These are phyloP conservation scores for Drosera capensis DNA, from an alignment of 148 eudicot genomes.

Conservation along the genomic window DNA sequence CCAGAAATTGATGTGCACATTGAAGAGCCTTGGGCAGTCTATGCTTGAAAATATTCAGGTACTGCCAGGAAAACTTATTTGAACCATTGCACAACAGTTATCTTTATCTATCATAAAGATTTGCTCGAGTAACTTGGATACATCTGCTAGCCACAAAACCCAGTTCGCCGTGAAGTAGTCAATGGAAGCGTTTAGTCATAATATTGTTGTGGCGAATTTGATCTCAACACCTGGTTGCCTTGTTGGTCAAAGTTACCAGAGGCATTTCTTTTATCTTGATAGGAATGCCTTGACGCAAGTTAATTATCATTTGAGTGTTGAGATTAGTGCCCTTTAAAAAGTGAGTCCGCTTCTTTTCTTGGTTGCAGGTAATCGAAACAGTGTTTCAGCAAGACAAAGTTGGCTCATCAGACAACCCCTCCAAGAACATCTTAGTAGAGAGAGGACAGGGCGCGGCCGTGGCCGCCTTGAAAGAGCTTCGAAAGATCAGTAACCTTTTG, in stretches of 20 bases:
- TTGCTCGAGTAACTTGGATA: not conserved
- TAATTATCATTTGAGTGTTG: not conserved
- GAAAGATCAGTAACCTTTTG: constrained; percentile 75
- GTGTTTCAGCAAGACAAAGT: constrained; percentile 51
- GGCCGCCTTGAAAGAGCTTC: constrained; percentile 79
- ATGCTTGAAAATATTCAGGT: constrained; percentile 97
- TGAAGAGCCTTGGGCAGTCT: constrained; percentile 77
- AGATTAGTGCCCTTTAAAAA: not conserved
- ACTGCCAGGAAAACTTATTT: constrained; percentile 3
- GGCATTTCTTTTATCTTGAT: no score
- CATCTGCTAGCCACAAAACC: no score
- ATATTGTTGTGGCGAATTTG: no score
- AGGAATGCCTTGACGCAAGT: not conserved
- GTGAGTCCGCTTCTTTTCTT: no score
- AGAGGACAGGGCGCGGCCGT: constrained; percentile 71
- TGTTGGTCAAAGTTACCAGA: no score
- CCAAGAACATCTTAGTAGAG: constrained; percentile 44
- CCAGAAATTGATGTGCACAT: constrained; percentile 43
- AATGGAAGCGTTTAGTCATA: no score
- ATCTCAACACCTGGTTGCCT: no score
- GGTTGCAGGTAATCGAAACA: constrained; percentile 79
- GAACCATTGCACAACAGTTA: not conserved
- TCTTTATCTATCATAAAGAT: not conserved
- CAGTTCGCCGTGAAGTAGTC: no score
- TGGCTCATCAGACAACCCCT: constrained; percentile 25